Evolutionary conservation across 306 rosid species (phyloP), one percentile per base, ranked within the genome.

Genomic region (Mimosa pudica): DNA sequence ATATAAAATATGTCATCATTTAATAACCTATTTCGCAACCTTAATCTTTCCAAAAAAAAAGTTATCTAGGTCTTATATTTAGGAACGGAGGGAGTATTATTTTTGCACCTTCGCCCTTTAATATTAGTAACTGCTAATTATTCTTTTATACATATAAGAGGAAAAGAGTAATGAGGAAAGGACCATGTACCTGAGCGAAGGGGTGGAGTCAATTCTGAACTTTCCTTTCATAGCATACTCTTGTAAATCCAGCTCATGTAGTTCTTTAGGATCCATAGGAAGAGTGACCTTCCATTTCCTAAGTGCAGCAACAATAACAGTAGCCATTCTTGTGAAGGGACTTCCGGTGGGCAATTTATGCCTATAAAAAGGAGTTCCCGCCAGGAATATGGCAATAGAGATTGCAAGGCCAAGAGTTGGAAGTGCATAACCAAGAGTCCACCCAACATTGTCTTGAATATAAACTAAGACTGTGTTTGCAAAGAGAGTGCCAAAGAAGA

Each of bases 381-480:
- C 54, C 82, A 88, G 61, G 73, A 92, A 92, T 10, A 89, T 74
- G 63, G 80, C 20, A 46, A 90, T 44, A 4, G 93, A 83, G 52
- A 88, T 1, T 24, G 84, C 84, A 61, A 90, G 90, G 11, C 89
- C 94, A 45, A 87, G 13, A 8, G 94, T 84, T 49, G 93, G 97
- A 80, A 92, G 83, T 3, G 87, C 93, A 78, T 92, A 92, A 9
- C 97, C 97, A 49, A 92, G 74, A 54, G 89, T 47, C 92, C 91
- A 88, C 1, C 94, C 90, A 32, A 85, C 91, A 51, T 81, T 88
- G 63, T 88, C 94, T 88, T 92, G 97, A 35, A 89, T 76, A 65
- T 88, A 90, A n/a, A 90, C 84, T 63, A 92, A 75, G 33, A 90
- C 64, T 5, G 94, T 87, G 82, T 61, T 83, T 18, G 97, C 80